phyloP scores from a whole-genome alignment of 2,329 filamentous ascomycete species.

The Chrysoporthe austroafricana region DNA sequence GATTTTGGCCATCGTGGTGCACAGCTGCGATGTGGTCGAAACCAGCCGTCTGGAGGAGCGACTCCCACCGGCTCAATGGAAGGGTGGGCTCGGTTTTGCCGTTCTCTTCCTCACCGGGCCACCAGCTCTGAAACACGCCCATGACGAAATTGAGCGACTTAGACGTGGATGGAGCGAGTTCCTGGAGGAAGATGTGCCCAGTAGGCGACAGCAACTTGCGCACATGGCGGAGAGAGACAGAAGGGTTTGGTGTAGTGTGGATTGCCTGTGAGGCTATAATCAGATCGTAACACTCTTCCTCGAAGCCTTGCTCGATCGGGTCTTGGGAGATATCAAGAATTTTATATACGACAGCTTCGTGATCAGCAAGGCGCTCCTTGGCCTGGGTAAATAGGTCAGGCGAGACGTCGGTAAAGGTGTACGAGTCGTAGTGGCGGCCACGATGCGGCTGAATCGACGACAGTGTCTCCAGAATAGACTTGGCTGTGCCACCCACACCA shows the following conservation, averaged over 20 bases:
- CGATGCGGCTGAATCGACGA: conserved; percentile 1
- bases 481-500: conserved; percentile 47
- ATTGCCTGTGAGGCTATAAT: conserved; percentile 37
- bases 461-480: conserved; percentile 35
- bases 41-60: not conserved
- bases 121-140: conserved; percentile 22
- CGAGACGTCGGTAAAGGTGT: conserved; percentile 13
- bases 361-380: conserved; percentile 34
- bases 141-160: conserved; percentile 20
- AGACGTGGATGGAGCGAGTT: conserved; percentile 4
- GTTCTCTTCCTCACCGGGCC: conserved; percentile 4
- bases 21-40: not conserved
- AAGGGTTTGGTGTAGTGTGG: conserved; percentile 35
- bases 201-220: conserved; percentile 36
- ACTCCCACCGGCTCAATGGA: not conserved
- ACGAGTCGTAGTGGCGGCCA: conserved; percentile 7
- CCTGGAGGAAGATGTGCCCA: conserved; percentile 34
- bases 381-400: conserved; percentile 28
- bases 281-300: conserved; percentile 35
- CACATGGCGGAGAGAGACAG: conserved; percentile 33
- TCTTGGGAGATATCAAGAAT: conserved; percentile 38
- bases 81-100: not conserved
- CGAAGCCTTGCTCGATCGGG: conserved; percentile 38
- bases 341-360: conserved; percentile 34
- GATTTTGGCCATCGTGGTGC: not conserved